A percentile compares a stretch with the other conserved stretches of the same genome.
phyloP scores from a whole-genome alignment of 805 yeast genomes.

The Suhomyces kilbournensis region DNA sequence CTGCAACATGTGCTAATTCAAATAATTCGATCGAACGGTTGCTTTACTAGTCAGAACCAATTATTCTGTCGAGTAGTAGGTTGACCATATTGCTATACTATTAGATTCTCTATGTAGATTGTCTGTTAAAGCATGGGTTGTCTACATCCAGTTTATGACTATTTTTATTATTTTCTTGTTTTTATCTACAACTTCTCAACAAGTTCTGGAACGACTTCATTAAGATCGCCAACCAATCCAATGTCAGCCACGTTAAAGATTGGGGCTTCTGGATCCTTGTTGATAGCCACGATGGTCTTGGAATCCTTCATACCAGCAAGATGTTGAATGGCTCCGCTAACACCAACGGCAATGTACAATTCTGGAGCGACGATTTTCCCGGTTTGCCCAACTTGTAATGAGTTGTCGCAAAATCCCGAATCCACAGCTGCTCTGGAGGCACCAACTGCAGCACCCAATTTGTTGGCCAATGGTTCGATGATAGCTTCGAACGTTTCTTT shows the following conservation, averaged over 20 bases:
- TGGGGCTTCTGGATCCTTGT: slow-evolving; percentile 93
- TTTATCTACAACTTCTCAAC: slow-evolving; percentile 58
- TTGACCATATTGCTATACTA: no score
- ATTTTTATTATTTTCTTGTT: not conserved
- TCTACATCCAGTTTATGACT: not conserved
- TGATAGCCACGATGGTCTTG: slow-evolving; percentile 88
- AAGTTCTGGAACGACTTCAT: slow-evolving; percentile 85
- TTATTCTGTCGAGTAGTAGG: no score
- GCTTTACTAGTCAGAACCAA: no score
- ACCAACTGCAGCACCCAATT: slow-evolving; percentile 89
- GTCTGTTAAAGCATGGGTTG: no score
- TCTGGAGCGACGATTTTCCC: slow-evolving; percentile 98
- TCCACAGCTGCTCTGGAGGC: slow-evolving; percentile 99
- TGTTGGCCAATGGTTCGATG: slow-evolving; percentile 79
- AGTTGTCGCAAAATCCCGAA: slow-evolving; percentile 91
- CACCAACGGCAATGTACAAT: slow-evolving; percentile 86
- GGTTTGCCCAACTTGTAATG: slow-evolving; percentile 96
- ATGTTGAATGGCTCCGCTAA: slow-evolving; percentile 97
- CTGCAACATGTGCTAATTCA: not conserved
- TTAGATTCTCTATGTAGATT: no score
- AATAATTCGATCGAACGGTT: no score
- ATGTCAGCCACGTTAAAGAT: slow-evolving; percentile 88
- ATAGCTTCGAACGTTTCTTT: slow-evolving; percentile 80
- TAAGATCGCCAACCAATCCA: slow-evolving; percentile 86
- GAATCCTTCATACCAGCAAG: slow-evolving; percentile 98